Percentiles rank a stretch among this genome's conserved stretches.
phyloP scores from a whole-genome alignment of 176 grass and related monocot genomes.

The Echinochloa phyllopogon region DNA sequence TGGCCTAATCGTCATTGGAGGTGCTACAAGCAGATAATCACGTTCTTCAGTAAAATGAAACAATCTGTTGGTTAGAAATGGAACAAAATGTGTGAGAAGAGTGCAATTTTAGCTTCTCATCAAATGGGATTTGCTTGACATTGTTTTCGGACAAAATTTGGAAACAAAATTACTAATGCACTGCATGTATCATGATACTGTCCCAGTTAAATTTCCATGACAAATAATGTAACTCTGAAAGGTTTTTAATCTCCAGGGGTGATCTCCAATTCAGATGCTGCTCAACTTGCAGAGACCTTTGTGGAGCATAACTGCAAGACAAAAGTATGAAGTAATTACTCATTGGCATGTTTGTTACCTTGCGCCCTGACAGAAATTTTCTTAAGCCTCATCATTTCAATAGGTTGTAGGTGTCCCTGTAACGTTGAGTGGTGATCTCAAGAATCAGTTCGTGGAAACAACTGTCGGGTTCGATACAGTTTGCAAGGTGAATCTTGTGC shows the following conservation, averaged over 20 bases:
- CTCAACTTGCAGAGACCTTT: slow-evolving; percentile 94
- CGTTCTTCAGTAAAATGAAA: background rate
- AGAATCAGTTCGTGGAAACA: slow-evolving; percentile 76
- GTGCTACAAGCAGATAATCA: slow-evolving; percentile 16
- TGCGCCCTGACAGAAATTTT: background rate
- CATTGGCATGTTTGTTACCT: background rate
- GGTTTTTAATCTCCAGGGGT: slow-evolving; percentile 51
- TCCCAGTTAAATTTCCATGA: background rate
- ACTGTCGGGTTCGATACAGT: slow-evolving; percentile 77
- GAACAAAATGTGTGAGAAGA: background rate
- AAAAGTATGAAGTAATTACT: slow-evolving; percentile 53
- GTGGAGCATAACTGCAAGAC: slow-evolving; percentile 67
- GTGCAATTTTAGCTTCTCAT: background rate
- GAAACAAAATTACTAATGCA: background rate
- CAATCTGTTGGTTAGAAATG: background rate
- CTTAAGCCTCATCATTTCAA: background rate
- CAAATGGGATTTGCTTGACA: background rate
- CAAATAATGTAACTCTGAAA: background rate
- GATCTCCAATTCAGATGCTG: slow-evolving; percentile 86
- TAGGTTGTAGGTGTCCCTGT: slow-evolving; percentile 73
- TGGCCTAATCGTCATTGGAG: slow-evolving; percentile 58
- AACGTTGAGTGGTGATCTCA: slow-evolving; percentile 70
- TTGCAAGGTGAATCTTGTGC: slow-evolving; percentile 55
- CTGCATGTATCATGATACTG: background rate
- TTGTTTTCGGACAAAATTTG: background rate